Evolutionary conservation across 257 asterid genomes (phyloP).

Genomic region (Solanum pimpinellifolium): DNA sequence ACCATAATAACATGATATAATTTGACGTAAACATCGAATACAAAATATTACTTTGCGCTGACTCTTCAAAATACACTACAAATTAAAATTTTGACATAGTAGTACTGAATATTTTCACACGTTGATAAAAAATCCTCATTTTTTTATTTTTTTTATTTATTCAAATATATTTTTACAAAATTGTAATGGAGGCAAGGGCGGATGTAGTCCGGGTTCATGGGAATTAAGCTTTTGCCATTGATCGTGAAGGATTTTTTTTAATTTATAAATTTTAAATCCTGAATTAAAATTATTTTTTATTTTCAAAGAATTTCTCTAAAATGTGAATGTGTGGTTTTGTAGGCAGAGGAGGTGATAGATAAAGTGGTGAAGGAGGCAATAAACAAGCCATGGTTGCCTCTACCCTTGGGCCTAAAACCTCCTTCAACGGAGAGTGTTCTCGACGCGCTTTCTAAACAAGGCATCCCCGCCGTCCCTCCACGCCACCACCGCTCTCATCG

Average conservation of each 20-base stretch:
- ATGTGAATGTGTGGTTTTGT: not conserved
- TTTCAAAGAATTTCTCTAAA: not conserved
- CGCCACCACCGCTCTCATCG: not conserved
- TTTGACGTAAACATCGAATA: not conserved
- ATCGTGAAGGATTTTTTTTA: rapidly evolving
- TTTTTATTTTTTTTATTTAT: not conserved
- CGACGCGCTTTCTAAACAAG: constrained; percentile 28
- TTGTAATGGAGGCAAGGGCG: not conserved
- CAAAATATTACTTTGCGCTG: rapidly evolving
- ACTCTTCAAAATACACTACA: not conserved
- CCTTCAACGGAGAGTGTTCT: constrained; percentile 41
- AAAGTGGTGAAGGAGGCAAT: constrained; percentile 38
- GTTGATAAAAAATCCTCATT: not conserved
- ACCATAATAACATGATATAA: not conserved
- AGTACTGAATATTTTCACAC: not conserved
- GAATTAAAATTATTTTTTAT: rapidly evolving
- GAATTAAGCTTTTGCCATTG: not conserved
- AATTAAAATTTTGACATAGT: not conserved
- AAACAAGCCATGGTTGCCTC: constrained; percentile 37
- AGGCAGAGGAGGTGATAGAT: constrained; percentile 46
- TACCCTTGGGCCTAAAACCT: constrained; percentile 35
- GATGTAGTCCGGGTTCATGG: not conserved
- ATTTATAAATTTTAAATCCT: not conserved
- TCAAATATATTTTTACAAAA: not conserved
- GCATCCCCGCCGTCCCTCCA: constrained; percentile 25